Percentiles rank a stretch among this genome's conserved stretches.
Evolutionary conservation across 129 eudicot genomes (phyloP).

Genomic region (Smallanthus sonchifolius): DNA sequence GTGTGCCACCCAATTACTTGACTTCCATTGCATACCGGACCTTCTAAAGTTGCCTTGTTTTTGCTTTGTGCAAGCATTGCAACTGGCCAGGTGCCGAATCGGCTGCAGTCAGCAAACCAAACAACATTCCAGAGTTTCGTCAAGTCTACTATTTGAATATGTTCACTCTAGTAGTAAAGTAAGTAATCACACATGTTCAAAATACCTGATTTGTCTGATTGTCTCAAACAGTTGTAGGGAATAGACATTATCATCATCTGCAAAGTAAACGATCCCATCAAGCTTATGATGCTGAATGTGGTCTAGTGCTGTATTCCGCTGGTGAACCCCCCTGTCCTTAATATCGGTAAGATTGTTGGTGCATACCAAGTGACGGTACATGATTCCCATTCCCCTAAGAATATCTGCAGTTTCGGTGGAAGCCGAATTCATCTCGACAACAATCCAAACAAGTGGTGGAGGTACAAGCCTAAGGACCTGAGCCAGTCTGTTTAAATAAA

Average conservation of each 20-base stretch:
- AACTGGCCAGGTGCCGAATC: constrained; percentile 99
- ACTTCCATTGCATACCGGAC: constrained; percentile 92
- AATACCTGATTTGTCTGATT: constrained; percentile 70
- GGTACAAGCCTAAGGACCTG: constrained; percentile 73
- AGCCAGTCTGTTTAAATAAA: constrained; percentile 63
- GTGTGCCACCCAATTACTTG: constrained; percentile 95
- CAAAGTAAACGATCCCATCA: constrained; percentile 93
- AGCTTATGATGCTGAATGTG: constrained; percentile 87
- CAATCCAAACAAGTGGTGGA: constrained; percentile 87
- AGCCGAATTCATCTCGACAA: constrained; percentile 77
- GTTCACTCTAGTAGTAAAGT: not conserved
- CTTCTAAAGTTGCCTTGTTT: constrained; percentile 88
- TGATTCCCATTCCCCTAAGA: constrained; percentile 72
- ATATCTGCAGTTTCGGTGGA: constrained; percentile 74
- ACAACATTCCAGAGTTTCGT: not conserved
- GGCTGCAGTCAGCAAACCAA: constrained; percentile 40
- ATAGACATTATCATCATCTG: constrained; percentile 90
- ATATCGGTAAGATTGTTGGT: constrained; percentile 55
- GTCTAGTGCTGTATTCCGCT: constrained; percentile 78
- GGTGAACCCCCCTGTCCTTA: constrained; percentile 94
- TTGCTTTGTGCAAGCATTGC: constrained; percentile 94
- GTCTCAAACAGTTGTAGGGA: constrained; percentile 73
- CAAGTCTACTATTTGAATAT: not conserved
- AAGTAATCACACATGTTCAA: too few species aligned
- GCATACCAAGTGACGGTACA: constrained; percentile 86